phyloP scores from a whole-genome alignment of 257 asterid species.

The Fraxinus pennsylvanica region DNA sequence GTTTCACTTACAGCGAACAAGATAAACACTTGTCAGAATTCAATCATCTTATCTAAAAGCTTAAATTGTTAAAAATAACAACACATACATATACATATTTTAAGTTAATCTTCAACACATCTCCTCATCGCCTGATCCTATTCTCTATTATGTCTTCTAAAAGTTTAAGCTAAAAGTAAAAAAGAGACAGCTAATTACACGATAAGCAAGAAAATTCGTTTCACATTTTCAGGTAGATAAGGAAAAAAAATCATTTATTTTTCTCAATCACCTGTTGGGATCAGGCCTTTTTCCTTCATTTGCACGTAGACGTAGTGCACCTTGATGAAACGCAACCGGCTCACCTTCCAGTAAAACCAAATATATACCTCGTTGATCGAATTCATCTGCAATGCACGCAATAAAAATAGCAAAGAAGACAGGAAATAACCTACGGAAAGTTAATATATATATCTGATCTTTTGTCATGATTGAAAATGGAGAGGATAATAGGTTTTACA shows the following conservation, averaged over 20 bases:
- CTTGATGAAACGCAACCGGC: constrained; percentile 64
- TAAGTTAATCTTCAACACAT: no score
- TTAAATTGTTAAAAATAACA: no score
- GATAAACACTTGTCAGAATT: not conserved
- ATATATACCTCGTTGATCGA: constrained; percentile 46
- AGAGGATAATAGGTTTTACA: not conserved
- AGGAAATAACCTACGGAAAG: constrained; percentile 12
- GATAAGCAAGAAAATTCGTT: no score
- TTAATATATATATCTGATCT: not conserved
- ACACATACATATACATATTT: no score
- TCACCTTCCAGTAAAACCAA: constrained; percentile 69
- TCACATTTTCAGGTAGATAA: no score
- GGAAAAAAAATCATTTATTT: no score
- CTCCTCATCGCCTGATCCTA: no score
- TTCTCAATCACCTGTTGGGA: constrained; percentile 41
- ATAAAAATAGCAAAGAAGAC: constrained; percentile 28
- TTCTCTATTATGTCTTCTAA: no score
- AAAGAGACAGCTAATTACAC: no score
- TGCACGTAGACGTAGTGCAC: constrained; percentile 9
- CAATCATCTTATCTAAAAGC: no score
- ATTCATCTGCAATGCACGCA: constrained; percentile 42
- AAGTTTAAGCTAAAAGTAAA: no score
- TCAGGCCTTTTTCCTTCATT: constrained; percentile 21
- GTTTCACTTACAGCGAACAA: constrained; percentile 37
- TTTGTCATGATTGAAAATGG: constrained; percentile 20